Evolutionary conservation across 352 stramenopile genomes (phyloP), one percentile per base, ranked within the genome.

Genomic region (Pythium insidiosum): DNA sequence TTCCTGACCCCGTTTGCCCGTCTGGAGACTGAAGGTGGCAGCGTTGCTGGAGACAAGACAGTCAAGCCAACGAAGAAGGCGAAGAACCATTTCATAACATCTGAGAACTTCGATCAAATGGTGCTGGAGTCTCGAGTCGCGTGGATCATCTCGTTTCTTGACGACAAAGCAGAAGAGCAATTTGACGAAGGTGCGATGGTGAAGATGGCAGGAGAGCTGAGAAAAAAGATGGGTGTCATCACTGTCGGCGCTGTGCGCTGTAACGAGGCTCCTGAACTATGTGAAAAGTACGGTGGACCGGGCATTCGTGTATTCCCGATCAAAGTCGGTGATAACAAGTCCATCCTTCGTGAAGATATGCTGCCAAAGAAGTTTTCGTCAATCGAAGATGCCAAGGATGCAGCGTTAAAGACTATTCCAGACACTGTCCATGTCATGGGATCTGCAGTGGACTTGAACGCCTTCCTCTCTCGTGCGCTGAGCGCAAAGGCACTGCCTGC

Each of bases 71-170:
- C 19, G 19, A 25, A 50, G 6, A 19, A 19, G 0, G 1, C 10
- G n/a, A n/a, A 18, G 47, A 82, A 22, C 56, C 48, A 16, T 73
- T 81, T 33, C 9, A 15, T 33, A 10, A 63, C 56, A 0, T 48
- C 50, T 6, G 50, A 45, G 2, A 63, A 73, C 16, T 85, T 91
- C 35, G 68, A 86, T 19, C 40, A 61, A 16, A 53, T 72, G 16
- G 61, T 90, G 4, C 19, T 73, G 16, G 46, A 56, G 10, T 78
- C 73, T 7, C 63, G 71, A 23, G 57, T 84, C 38, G 50, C 72
- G 5, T 89, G 77, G 73, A 74, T 89, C 37, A 53, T 89, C 22
- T 63, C 68, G 13, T 82, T 89, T 28, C 64, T 75, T 55, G 50
- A 70, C 35, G 40, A 35, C 0, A 55, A 69, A 35, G 50, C 63